These are phyloP conservation scores for Pythium vanterpoolii DNA, from an alignment of 352 stramenopile genomes.

Conservation along the genomic window DNA sequence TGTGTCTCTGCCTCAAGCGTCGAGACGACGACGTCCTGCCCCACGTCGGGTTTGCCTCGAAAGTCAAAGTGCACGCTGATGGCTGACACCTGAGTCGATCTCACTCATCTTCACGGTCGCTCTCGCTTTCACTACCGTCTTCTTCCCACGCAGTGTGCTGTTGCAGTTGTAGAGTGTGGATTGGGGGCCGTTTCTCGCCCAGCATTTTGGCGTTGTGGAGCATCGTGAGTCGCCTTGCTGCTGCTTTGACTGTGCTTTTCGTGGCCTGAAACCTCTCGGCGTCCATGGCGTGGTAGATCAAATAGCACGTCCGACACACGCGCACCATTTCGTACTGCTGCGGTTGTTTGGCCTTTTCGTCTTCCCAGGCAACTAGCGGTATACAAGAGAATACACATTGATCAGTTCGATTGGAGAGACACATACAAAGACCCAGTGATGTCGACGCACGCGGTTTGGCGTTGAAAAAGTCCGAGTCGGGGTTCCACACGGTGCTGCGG, in stretches of 20 bases:
- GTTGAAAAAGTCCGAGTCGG: conserved; percentile 54
- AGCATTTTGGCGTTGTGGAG: conserved; percentile 24
- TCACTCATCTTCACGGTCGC: not conserved
- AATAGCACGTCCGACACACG: conserved; percentile 25
- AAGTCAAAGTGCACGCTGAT: conserved; percentile 22
- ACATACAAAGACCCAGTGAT: not conserved
- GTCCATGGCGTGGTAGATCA: conserved; percentile 28
- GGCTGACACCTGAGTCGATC: conserved; percentile 1
- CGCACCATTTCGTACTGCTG: conserved; percentile 29
- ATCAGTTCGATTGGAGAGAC: not conserved
- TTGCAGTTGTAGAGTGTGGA: not conserved
- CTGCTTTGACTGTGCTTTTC: conserved; percentile 26
- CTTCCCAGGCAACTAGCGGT: conserved; percentile 41
- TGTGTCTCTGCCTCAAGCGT: conserved; percentile 73
- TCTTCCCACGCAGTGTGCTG: conserved; percentile 2
- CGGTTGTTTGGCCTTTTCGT: conserved; percentile 31
- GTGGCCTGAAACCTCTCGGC: conserved; percentile 26
- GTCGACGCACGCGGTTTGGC: conserved; percentile 37
- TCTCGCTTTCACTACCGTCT: not conserved
- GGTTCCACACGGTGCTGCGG: conserved; percentile 67
- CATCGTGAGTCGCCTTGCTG: conserved; percentile 17
- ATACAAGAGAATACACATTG: not conserved
- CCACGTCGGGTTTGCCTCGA: conserved; percentile 45
- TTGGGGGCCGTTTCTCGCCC: not conserved
- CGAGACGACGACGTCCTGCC: conserved; percentile 70